A percentile compares a stretch with the other conserved stretches of the same genome.
Evolutionary conservation across 345 rosid species (phyloP).

Genomic region (Boechera stricta): DNA sequence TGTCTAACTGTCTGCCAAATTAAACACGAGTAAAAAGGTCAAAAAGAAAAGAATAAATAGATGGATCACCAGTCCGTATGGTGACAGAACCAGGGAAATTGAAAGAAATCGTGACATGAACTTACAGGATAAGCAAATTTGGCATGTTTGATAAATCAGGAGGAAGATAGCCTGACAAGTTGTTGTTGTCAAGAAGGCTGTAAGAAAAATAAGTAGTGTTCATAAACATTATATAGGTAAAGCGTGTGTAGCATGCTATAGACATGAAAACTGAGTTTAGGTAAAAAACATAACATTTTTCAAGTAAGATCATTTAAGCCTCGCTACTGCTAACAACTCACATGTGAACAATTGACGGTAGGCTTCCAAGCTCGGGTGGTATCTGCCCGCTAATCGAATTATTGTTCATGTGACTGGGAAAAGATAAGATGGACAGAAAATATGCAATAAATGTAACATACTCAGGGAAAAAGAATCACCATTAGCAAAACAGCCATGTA

Average conservation of each 20-base stretch:
- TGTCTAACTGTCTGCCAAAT: constrained; percentile 84
- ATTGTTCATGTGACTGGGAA: constrained; percentile 94
- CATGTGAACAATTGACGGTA: constrained; percentile 90
- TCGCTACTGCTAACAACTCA: constrained; percentile 53
- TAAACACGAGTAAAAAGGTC: constrained; percentile 25
- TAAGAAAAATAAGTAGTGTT: constrained; percentile 31
- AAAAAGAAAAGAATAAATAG: neutral
- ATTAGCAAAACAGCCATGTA: neutral
- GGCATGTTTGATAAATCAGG: constrained; percentile 77
- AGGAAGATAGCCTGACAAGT: constrained; percentile 85
- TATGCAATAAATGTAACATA: constrained; percentile 16
- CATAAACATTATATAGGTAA: constrained; percentile 2
- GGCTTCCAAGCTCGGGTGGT: constrained; percentile 79
- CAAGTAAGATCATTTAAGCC: constrained; percentile 10
- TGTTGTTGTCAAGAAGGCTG: constrained; percentile 95
- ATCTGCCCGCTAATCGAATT: constrained; percentile 94
- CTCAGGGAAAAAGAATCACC: constrained; percentile 3
- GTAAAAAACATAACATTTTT: constrained; percentile 1
- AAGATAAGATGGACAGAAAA: constrained; percentile 40
- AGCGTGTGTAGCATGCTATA: constrained; percentile 10
- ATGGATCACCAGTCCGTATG: neutral
- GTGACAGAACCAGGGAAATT: constrained; percentile 5
- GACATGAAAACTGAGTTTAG: constrained; percentile 22
- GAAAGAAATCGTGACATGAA: constrained; percentile 32
- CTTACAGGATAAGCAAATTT: constrained; percentile 78